Evolutionary conservation across 768 basidiomycete species (phyloP), one percentile per base, ranked within the genome.

Genomic region (Suillus spraguei): DNA sequence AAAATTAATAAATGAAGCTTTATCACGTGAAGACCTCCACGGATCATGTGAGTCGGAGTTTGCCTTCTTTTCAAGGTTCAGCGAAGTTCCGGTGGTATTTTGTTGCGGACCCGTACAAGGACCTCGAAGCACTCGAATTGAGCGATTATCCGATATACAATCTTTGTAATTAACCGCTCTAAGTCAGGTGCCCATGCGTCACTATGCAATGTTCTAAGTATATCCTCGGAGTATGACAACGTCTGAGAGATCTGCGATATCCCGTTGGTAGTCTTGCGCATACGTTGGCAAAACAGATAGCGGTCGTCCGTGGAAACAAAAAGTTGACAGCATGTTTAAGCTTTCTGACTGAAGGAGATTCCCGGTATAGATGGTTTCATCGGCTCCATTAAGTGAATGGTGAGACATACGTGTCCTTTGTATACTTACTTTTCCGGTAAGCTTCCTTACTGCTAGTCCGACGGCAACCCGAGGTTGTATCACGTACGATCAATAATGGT

Each of bases 401-500:
- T 47, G 5, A 20, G 8, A 36, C 35, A 35, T 56, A 56, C 54
- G 54, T 56, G 54, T 36, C 54, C n/a, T n/a, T 7, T 38, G 11
- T 28, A 28, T 28, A 28, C 28, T 28, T 28, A n/a, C n/a, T n/a
- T n/a, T n/a, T n/a, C n/a, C n/a, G n/a, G n/a, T n/a, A n/a, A n/a
- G n/a, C 28, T 28, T 28, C 28, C 36, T 38, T 41, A 20, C 35
- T 55, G 28, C 39, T 55, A 6, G 35, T 24, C 56, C 39, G 39
- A 58, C 56, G 56, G 56, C 38, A 24, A 41, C 56, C 56, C 56
- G 56, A 41, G 56, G 56, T 58, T 22, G 35, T 14, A n/a, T n/a
- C 53, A 54, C 33, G 53, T 54, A 54, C n/a, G 35, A 54, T 54
- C 53, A 54, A 35, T 64, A 60, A 64, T 64, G 33, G 63, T 60